Percentiles rank a stretch among this genome's conserved stretches.
Evolutionary conservation across 805 yeast species (phyloP).

Genomic region (Saccharomycopsis microspora): DNA sequence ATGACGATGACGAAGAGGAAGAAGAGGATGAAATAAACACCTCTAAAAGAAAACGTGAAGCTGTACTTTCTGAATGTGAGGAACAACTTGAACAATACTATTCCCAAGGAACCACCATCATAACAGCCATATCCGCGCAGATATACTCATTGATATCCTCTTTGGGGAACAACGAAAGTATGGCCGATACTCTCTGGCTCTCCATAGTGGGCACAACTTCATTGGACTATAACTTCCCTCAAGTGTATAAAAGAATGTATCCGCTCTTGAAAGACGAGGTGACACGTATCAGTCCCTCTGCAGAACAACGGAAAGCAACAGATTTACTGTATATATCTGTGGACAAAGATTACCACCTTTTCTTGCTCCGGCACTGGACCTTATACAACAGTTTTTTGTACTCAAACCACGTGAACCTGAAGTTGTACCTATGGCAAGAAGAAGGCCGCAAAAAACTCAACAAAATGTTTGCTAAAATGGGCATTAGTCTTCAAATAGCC

Average conservation of each 20-base stretch:
- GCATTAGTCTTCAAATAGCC: constrained; percentile 79
- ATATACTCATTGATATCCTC: constrained; percentile 69
- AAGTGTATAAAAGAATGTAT: constrained; percentile 56
- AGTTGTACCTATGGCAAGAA: constrained; percentile 80
- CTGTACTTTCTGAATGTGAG: constrained; percentile 34
- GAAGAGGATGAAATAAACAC: constrained; percentile 20
- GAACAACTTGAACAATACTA: constrained; percentile 63
- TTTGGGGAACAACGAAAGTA: constrained; percentile 67
- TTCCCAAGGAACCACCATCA: constrained; percentile 67
- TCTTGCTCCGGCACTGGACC: constrained; percentile 85
- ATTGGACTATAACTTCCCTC: constrained; percentile 60
- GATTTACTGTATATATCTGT: constrained; percentile 40
- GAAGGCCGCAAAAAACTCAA: constrained; percentile 81
- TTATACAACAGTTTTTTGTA: constrained; percentile 83
- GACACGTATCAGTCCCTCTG: constrained; percentile 44
- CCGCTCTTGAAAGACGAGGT: constrained; percentile 81
- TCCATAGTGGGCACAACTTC: constrained; percentile 84
- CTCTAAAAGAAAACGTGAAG: constrained; percentile 31
- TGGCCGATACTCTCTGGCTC: constrained; percentile 63
- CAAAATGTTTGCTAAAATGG: constrained; percentile 93
- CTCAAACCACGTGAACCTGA: constrained; percentile 85
- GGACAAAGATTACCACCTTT: constrained; percentile 79
- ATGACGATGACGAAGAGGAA: constrained; percentile 17
- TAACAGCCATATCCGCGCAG: constrained; percentile 67
- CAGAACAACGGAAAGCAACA: constrained; percentile 18